phyloP scores from a whole-genome alignment of 1,139 yeast species.

The Eremothecium cymbalariae region DNA sequence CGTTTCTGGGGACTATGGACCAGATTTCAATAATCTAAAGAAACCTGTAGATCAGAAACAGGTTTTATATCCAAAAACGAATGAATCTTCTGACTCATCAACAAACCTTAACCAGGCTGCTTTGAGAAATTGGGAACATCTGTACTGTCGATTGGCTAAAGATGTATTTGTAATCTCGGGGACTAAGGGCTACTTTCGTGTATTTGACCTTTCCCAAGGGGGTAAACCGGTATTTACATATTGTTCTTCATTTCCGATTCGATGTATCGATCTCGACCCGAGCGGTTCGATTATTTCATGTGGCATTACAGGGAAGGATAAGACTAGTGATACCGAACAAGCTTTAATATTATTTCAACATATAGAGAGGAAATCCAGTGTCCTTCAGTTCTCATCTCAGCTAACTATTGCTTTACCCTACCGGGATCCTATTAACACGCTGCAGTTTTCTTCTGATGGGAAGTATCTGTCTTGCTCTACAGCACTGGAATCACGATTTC shows the following conservation, averaged over 20 bases:
- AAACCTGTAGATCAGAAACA: constrained; percentile 26
- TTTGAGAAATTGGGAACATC: constrained; percentile 47
- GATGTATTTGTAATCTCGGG: constrained; percentile 62
- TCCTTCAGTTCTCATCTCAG: constrained; percentile 36
- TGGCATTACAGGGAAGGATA: constrained; percentile 74
- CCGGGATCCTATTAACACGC: constrained; percentile 69
- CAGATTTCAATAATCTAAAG: constrained; percentile 35
- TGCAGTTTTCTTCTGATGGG: constrained; percentile 65
- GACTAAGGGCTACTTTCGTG: constrained; percentile 60
- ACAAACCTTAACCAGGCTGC: constrained; percentile 13
- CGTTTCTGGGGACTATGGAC: constrained; percentile 60
- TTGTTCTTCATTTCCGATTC: constrained; percentile 62
- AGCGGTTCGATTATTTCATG: constrained; percentile 62
- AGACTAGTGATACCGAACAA: constrained; percentile 63
- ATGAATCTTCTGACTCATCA: constrained; percentile 7
- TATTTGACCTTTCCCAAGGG: constrained; percentile 45
- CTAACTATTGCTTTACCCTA: constrained; percentile 77
- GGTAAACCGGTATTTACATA: constrained; percentile 67
- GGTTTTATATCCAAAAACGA: constrained; percentile 7
- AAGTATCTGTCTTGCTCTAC: constrained; percentile 75
- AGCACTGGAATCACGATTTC: constrained; percentile 67
- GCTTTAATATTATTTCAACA: constrained; percentile 67
- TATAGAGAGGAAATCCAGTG: constrained; percentile 25
- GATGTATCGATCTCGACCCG: constrained; percentile 67
- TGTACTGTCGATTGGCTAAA: constrained; percentile 57